Evolutionary conservation across 2,329 filamentous ascomycete genomes (phyloP).

Genomic region (Aspergillus novofumigatus): DNA sequence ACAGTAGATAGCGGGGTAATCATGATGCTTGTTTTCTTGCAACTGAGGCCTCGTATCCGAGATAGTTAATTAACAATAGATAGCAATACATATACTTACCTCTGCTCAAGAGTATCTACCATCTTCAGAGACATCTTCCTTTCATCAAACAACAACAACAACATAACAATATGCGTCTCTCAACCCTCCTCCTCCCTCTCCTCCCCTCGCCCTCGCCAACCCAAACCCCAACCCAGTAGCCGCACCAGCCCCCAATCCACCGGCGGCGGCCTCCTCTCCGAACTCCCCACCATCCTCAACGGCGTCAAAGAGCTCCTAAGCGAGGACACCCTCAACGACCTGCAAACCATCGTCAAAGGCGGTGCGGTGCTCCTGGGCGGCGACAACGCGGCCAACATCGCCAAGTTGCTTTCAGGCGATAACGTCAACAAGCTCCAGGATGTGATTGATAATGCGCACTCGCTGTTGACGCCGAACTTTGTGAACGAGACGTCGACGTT

Average conservation of each 20-base stretch:
- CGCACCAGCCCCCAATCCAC: conserved; percentile 13
- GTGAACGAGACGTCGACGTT: conserved; percentile 28
- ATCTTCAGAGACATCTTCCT: background rate
- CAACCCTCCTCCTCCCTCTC: conserved; percentile 20
- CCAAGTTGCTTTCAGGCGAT: conserved; percentile 19
- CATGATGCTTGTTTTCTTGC: background rate
- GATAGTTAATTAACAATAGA: background rate
- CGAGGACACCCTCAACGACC: conserved; percentile 21
- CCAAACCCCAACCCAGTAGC: conserved; percentile 16
- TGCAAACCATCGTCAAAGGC: conserved; percentile 23
- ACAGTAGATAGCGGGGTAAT: background rate
- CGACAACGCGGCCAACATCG: conserved; percentile 25
- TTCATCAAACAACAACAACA: too few species aligned
- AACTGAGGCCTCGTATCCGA: background rate
- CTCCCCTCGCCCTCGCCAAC: conserved; percentile 17
- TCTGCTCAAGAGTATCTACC: background rate
- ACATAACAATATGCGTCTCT: conserved; percentile 11
- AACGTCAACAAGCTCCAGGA: conserved; percentile 22
- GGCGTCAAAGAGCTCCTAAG: conserved; percentile 26
- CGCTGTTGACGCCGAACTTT: conserved; percentile 23
- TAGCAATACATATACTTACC: background rate
- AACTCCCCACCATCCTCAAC: conserved; percentile 22
- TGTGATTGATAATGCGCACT: conserved; percentile 25
- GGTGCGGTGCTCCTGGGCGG: conserved; percentile 27
- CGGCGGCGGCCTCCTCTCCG: conserved; percentile 22